Base-by-base conservation (phyloP, 257 asterid genomes). In the Oldenlandia corymbosa region DNA sequence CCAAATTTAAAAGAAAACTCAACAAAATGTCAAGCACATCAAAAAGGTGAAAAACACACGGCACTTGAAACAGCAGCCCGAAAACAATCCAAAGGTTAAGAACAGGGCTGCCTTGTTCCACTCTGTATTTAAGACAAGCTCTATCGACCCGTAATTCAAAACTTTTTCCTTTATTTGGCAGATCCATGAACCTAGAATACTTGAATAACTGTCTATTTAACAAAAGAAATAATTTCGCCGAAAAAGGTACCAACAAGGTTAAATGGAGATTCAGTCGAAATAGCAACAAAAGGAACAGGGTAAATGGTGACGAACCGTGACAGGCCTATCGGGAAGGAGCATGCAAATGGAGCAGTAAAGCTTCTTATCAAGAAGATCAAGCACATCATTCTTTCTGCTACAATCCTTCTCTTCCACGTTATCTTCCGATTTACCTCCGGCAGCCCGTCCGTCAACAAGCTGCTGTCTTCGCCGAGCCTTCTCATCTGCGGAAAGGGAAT, bases 311-410 rank as follows among this genome's bases (percentile, higher is more conserved):
- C 85, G 61, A 69, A 91, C 98, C 73, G 98, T 79, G 12, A 88
- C 90, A 26, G 98, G 98, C 66, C 86, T 72, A 12, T 91, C 96
- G 27, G 90, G 94, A 26, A 86, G 85, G 58, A 86, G 95, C 98
- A 88, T 88, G 95, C 98, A 91, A 30, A 91, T 84, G 63, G 96
- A 86, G 81, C 98, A 91, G 70, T 84, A 78, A 58, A 88, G 80
- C 76, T 75, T 64, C 59, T 79, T 83, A n/a, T 89, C 96, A 20
- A 91, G 73, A 69, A 84, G 77, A 75, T 73, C 80, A 68, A 81
- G 77, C n/a, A n/a, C n/a, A n/a, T n/a, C n/a, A n/a, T n/a, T n/a
- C n/a, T n/a, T n/a, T n/a, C n/a, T n/a, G n/a, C n/a, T n/a, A n/a
- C n/a, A n/a, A 55, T 72, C 64, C 30, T 45, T 64, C 13, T 58